These are phyloP conservation scores for Penicillium sp. DNA, from an alignment of 2,329 filamentous ascomycete species.

Conservation along the genomic window DNA sequence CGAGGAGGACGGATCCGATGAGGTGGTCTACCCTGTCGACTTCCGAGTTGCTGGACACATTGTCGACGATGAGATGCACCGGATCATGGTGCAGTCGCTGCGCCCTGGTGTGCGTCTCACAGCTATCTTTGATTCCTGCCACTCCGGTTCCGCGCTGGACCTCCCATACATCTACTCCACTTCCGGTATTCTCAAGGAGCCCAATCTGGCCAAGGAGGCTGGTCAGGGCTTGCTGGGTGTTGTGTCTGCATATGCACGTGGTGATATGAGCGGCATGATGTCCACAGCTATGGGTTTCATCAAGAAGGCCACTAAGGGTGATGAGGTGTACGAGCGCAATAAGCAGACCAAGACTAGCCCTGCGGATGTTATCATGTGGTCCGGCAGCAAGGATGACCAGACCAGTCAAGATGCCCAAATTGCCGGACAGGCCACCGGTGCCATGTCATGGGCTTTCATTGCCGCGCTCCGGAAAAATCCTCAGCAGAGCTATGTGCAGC, in stretches of 20 bases:
- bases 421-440: constrained; percentile 82
- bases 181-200: constrained; percentile 67
- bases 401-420: constrained; percentile 94
- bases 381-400: constrained; percentile 91
- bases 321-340: constrained; percentile 75
- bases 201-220: constrained; percentile 66
- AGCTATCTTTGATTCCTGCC: constrained; percentile 68
- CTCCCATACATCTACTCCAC: constrained; percentile 68
- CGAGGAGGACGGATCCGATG: constrained; percentile 74
- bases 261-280: constrained; percentile 79
- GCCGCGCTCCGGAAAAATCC: constrained; percentile 86
- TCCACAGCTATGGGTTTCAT: constrained; percentile 78
- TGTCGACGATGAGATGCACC: constrained; percentile 76
- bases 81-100: constrained; percentile 73
- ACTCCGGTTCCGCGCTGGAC: constrained; percentile 66
- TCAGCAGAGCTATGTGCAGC: constrained; percentile 91
- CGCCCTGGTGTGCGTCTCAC: constrained; percentile 76
- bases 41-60: constrained; percentile 69
- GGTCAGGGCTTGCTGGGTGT: constrained; percentile 64
- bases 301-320: constrained; percentile 80
- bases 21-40: constrained; percentile 77
- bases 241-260: constrained; percentile 75
- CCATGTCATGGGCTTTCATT: constrained; percentile 99
- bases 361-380: constrained; percentile 97
- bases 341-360: constrained; percentile 87